Base-by-base conservation (phyloP, 2,329 filamentous ascomycete species). In the Fusarium siculi region DNA sequence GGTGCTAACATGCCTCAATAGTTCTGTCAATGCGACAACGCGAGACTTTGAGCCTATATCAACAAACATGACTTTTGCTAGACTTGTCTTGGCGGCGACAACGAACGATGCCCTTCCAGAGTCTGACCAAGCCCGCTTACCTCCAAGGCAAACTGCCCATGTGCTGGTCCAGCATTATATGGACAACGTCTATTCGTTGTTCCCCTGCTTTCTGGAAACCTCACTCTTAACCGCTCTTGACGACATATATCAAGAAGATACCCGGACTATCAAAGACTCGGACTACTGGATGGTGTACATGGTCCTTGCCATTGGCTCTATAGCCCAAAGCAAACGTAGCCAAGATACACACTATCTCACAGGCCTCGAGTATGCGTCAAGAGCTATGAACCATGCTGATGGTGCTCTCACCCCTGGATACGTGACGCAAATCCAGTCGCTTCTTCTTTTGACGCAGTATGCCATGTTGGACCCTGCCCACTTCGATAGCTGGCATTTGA, bases 401-500 rank as follows among this genome's bases (percentile, higher is more conserved):
- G 88, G 91, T 53, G 95, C 97, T 14, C 87, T 99, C 30, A 92
- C 92, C 75, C 96, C 96, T 0, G 96, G 96, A 25, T 94, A 94
- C 61, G 89, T 94, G 30, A 89, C 90, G 4, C 96, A 96, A 76
- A 94, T 98, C 21, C 95, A 97, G 80, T 95, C 95, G 1, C 86
- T 98, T 28, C 83, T 98, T 5, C 86, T 98, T 5, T 88, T 98
- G 58, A 95, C 94, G 0, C 91, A 97, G 76, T 98, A 97, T 80
- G 92, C 96, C 7, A 93, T 96, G 85, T 86, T 97, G 55, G 95
- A 98, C 76, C 95, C 96, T 5, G 90, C 92, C 46, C 94, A 97
- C 79, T 98, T 97, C 78, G 95, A 97, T 78, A 94, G 93, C 76
- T 98, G 96, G 95, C 95, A 96, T 73, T 83, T 98, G 70, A 93